Base-by-base conservation (phyloP, 2,329 filamentous ascomycete genomes). In the Fusarium transvaalense region DNA sequence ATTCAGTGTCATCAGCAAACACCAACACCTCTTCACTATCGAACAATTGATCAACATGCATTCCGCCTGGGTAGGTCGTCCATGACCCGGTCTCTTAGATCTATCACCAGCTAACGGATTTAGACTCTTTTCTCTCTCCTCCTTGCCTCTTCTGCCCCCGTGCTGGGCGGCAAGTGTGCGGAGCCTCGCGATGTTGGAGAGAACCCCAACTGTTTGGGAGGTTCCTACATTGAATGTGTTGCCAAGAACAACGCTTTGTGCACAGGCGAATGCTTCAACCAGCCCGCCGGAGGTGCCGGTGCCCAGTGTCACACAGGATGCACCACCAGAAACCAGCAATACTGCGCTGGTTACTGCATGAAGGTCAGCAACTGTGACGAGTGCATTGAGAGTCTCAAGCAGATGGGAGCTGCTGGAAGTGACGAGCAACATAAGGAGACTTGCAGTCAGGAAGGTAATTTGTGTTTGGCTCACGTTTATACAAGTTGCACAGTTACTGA, bases 281-380 rank as follows among this genome's bases (percentile, higher is more conserved):
- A 39, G 5, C 55, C 55, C 0, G 37, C 55, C 4, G 48, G 48
- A 2, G 45, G 53, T 6, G 27, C 19, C 8, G 45, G 53, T 5
- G 12, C 45, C 4, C 27, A 21, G 9, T 57, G 54, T 10, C 31
- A 32, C 14, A 56, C 54, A 3, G 54, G 29, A 1, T 54, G 47
- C 9, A 56, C 54, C 1, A 56, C 47, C 7, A 54, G 47, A 9
- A 56, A 56, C 47, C 35, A 56, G 35, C 35, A 56, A 1, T 56
- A 56, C 9, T 42, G 47, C 3, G 54, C 54, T 41, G 47, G 54
- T 5, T 57, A 54, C n/a, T 41, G 54, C 10, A 55, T 55, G 29
- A 14, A 23, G 17, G 25, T 55, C 10, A 35, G 15, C 2, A 55
- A n/a, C 10, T 41, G 54, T 13, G 47, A 55, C 8, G 54, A 55